A percentile compares a stretch with the other conserved stretches of the same genome.
phyloP scores from a whole-genome alignment of 2,329 filamentous ascomycete species.

The Phyllosticta ampelicida region DNA sequence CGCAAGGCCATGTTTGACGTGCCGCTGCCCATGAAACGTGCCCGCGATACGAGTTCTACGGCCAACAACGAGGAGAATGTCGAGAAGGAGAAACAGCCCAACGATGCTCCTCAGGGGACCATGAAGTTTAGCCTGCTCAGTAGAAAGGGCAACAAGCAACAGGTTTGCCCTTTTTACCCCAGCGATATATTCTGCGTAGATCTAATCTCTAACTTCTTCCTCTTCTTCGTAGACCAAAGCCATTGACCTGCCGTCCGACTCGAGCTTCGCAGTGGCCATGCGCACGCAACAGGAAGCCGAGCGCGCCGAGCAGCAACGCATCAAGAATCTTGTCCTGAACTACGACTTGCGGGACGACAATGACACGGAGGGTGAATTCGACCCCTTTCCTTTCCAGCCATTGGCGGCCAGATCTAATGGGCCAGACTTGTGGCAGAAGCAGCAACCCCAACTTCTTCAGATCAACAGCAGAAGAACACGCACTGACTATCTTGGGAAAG shows the following conservation, averaged over 20 bases:
- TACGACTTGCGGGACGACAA: constrained; percentile 80
- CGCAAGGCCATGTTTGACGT: constrained; percentile 92
- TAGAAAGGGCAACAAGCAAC: constrained; percentile 90
- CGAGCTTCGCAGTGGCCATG: constrained; percentile 92
- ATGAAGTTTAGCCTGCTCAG: constrained; percentile 97
- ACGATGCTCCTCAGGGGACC: constrained; percentile 40
- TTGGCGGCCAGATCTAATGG: constrained; percentile 17
- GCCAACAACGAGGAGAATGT: constrained; percentile 30
- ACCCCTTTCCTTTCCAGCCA: constrained; percentile 27
- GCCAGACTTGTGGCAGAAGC: constrained; percentile 32
- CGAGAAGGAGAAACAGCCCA: constrained; percentile 33
- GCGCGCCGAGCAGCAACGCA: constrained; percentile 91
- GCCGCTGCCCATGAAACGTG: constrained; percentile 78
- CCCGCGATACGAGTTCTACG: constrained; percentile 44
- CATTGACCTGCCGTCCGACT: constrained; percentile 82
- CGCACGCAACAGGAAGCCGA: constrained; percentile 91
- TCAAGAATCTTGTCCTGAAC: constrained; percentile 95
- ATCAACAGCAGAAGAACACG: constrained; percentile 23
- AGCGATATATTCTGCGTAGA: constrained; percentile 1
- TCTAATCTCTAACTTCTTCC: constrained; percentile 11
- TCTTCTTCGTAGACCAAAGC: constrained; percentile 60
- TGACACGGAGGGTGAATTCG: constrained; percentile 60
- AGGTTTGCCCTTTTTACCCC: constrained; percentile 49
- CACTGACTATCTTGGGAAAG: constrained; percentile 17
- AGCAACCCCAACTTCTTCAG: constrained; percentile 24